phyloP scores from a whole-genome alignment of 768 basidiomycete species.

The Tricholoma matsutake region DNA sequence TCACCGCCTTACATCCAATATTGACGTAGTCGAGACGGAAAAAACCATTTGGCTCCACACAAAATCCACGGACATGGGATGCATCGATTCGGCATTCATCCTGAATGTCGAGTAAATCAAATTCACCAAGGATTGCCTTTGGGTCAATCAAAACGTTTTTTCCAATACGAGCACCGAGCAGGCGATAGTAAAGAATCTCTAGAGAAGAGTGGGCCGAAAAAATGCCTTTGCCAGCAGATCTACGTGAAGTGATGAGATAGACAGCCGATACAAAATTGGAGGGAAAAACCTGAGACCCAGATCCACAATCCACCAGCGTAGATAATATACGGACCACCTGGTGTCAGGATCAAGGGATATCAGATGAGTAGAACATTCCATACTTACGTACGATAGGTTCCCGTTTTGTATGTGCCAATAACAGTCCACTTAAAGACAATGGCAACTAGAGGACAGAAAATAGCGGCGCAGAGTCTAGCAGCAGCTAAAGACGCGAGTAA shows the following conservation, averaged over 20 bases:
- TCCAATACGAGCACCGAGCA: slow-evolving; percentile 44
- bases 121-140: slow-evolving; percentile 39
- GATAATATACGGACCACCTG: slow-evolving; percentile 40
- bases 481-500: slow-evolving; percentile 32
- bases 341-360: not conserved
- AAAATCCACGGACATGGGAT: slow-evolving; percentile 39
- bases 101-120: slow-evolving; percentile 39
- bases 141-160: slow-evolving; percentile 37
- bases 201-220: slow-evolving; percentile 37
- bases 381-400: slow-evolving; percentile 34
- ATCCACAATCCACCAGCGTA: slow-evolving; percentile 45
- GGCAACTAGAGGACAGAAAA: slow-evolving; percentile 35
- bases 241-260: slow-evolving; percentile 3
- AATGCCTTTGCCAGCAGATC: slow-evolving; percentile 39
- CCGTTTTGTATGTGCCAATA: slow-evolving; percentile 40
- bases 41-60: slow-evolving; percentile 42
- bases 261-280: not conserved
- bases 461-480: slow-evolving; percentile 32
- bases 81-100: slow-evolving; percentile 45
- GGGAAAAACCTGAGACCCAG: slow-evolving; percentile 28
- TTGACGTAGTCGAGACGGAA: slow-evolving; percentile 39
- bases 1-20: slow-evolving; percentile 34
- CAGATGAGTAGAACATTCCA: not conserved
- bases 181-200: slow-evolving; percentile 40
- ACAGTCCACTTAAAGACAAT: slow-evolving; percentile 47